These are phyloP conservation scores for Calonectria leucothoes DNA, from an alignment of 2,329 filamentous ascomycete genomes.

Conservation along the genomic window DNA sequence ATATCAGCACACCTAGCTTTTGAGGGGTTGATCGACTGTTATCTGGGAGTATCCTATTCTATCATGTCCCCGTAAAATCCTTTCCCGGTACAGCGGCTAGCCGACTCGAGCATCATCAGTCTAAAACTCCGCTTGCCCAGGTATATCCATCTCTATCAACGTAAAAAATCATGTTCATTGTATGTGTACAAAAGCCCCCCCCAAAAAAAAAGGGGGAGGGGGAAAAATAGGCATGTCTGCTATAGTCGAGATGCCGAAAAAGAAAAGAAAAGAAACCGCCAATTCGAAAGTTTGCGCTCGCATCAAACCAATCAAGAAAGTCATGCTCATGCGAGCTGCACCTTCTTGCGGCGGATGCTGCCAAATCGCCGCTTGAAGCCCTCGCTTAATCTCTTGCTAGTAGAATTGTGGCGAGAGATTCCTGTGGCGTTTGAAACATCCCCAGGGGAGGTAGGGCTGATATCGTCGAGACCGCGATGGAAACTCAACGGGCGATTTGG, in stretches of 20 bases:
- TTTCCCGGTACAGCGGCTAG: neutral
- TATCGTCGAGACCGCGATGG: constrained; percentile 59
- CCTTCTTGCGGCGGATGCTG: constrained; percentile 61
- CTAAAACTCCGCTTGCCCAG: neutral
- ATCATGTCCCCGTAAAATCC: neutral
- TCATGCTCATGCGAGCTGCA: constrained; percentile 25
- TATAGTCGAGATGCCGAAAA: neutral
- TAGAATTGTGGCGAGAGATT: constrained; percentile 53
- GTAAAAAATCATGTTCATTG: neutral
- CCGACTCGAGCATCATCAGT: neutral
- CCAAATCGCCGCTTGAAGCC: constrained; percentile 66
- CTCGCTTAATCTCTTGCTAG: constrained; percentile 59
- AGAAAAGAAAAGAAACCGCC: neutral
- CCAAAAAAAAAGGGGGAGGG: neutral
- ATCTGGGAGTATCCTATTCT: neutral
- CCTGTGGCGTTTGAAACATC: constrained; percentile 38
- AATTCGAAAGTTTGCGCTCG: neutral
- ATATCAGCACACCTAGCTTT: neutral
- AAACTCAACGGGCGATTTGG: constrained; percentile 43
- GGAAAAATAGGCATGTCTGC: neutral
- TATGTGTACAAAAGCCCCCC: constrained; percentile 1
- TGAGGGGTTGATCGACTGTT: neutral
- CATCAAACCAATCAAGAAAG: neutral
- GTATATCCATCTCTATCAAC: neutral
- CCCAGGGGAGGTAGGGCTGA: constrained; percentile 36